Evolutionary conservation across 805 yeast genomes (phyloP).

Genomic region (Pichia heedii): DNA sequence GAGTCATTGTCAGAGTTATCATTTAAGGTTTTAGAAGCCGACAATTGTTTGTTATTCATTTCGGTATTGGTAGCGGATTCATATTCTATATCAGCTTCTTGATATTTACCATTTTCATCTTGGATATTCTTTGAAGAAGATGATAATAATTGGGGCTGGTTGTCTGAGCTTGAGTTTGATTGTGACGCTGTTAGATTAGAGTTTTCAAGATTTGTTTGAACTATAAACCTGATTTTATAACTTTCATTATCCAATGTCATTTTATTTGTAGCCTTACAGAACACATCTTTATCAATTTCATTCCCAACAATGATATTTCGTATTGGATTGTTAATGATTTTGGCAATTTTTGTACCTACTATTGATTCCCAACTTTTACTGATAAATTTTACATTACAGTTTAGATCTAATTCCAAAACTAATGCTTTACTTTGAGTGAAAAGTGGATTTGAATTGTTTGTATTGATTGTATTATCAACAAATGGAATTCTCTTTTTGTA

Average conservation of each 20-base stretch:
- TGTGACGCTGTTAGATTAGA: not conserved
- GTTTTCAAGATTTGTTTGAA: conserved; percentile 24
- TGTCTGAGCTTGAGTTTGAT: not conserved
- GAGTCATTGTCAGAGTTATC: conserved; percentile 19
- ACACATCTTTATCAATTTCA: conserved; percentile 56
- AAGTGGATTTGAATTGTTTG: not conserved
- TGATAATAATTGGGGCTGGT: not conserved
- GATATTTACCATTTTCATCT: not conserved
- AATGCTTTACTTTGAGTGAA: conserved; percentile 32
- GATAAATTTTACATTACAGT: conserved; percentile 67
- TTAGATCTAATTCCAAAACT: conserved; percentile 76
- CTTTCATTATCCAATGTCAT: conserved; percentile 70
- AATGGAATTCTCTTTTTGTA: not conserved
- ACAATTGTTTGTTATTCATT: conserved; percentile 9
- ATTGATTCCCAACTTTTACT: conserved; percentile 72
- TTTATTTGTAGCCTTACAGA: conserved; percentile 56
- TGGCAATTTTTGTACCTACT: conserved; percentile 55
- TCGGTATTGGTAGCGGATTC: not conserved
- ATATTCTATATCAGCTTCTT: no score
- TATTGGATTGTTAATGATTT: conserved; percentile 49
- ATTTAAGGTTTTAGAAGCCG: conserved; percentile 1
- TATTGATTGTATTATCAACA: not conserved
- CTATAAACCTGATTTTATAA: conserved; percentile 66
- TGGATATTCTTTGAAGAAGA: not conserved
- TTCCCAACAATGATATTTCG: conserved; percentile 58